Evolutionary conservation across 371 early-diverging fungal species (phyloP).

Genomic region (Batkoa obscura): DNA sequence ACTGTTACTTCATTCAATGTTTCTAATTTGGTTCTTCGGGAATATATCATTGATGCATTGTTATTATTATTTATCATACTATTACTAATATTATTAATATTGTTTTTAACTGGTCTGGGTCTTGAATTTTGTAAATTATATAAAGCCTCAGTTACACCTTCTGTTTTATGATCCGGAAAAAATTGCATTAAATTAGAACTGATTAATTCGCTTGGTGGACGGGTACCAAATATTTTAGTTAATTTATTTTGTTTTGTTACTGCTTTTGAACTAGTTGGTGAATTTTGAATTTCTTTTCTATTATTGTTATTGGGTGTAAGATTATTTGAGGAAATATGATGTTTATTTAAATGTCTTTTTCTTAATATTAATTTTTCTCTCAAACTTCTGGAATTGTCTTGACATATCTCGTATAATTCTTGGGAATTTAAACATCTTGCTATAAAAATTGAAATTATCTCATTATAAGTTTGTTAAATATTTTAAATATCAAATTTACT

Average conservation of each 20-base stretch:
- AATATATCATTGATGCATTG: neutral
- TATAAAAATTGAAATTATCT: too few species aligned
- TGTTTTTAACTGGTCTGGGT: neutral
- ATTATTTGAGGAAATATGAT: too few species aligned
- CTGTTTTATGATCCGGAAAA: slow-evolving; percentile 37
- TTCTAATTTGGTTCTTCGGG: neutral
- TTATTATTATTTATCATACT: neutral
- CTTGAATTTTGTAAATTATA: neutral
- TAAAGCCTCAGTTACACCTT: neutral
- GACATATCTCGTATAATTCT: slow-evolving; percentile 48
- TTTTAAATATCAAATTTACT: slow-evolving; percentile 1
- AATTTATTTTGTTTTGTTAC: slow-evolving; percentile 8
- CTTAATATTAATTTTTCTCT: slow-evolving; percentile 55
- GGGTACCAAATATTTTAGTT: slow-evolving; percentile 65
- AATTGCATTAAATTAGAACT: slow-evolving; percentile 59
- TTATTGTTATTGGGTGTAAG: slow-evolving; percentile 36
- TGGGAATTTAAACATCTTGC: slow-evolving; percentile 38
- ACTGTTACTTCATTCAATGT: neutral
- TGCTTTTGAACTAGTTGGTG: neutral
- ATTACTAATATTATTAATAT: neutral
- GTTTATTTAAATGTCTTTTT: slow-evolving; percentile 53
- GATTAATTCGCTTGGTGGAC: slow-evolving; percentile 82
- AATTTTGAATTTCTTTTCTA: slow-evolving; percentile 10
- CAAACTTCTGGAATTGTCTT: slow-evolving; percentile 38
- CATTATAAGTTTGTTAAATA: neutral